Conservation (phyloP, 805 yeast species). For the Vanderwaltozyma verrucispora region DNA sequence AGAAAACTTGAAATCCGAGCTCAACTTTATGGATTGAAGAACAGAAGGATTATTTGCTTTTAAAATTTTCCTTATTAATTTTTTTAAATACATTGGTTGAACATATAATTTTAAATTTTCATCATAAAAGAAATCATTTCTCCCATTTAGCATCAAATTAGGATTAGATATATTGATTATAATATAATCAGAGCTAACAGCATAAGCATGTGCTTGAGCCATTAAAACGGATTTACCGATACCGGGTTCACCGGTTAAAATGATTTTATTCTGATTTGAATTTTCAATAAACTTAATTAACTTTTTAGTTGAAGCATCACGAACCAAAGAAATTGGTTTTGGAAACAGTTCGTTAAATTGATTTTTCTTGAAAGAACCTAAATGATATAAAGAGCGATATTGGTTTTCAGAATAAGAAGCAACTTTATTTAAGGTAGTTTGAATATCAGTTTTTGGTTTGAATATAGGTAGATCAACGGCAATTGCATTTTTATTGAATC, state of each 20-base stretch:
- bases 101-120: conserved; percentile 40
- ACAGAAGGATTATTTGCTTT: conserved; percentile 35
- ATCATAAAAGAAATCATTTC: conserved; percentile 55
- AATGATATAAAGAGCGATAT: conserved; percentile 35
- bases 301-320: conserved; percentile 36
- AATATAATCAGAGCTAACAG: conserved; percentile 40
- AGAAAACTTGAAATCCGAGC: conserved; percentile 28
- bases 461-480: conserved; percentile 16
- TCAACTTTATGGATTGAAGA: conserved; percentile 29
- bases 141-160: conserved; percentile 55
- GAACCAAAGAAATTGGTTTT: conserved; percentile 49
- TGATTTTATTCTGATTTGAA: conserved; percentile 38
- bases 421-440: conserved; percentile 21
- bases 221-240: conserved; percentile 69
- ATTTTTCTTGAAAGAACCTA: conserved; percentile 56
- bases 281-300: conserved; percentile 32
- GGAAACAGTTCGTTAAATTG: conserved; percentile 61
- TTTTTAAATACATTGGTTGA: conserved; percentile 70
- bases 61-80: conserved; percentile 43
- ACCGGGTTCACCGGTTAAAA: conserved; percentile 63
- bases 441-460: conserved; percentile 7
- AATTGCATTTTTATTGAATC: conserved; percentile 21
- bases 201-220: conserved; percentile 39
- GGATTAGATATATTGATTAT: conserved; percentile 59
- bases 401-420: conserved; percentile 34